Evolutionary conservation across 1,284 basidiomycete species (phyloP).

Genomic region (Apiotrichum akiyoshidainum): DNA sequence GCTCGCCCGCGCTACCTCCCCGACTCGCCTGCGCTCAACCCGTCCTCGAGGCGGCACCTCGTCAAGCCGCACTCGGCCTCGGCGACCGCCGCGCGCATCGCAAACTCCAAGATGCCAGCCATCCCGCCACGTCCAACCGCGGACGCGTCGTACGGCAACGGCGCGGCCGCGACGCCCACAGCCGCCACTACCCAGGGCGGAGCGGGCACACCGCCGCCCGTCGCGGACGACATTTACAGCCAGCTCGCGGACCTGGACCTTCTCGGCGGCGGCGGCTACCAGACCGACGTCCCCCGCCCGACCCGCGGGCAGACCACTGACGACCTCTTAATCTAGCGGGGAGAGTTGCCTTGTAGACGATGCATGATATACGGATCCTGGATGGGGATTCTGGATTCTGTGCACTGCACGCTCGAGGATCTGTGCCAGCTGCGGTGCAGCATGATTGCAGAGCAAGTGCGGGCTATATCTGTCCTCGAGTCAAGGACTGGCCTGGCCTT

Average conservation of each 20-base stretch:
- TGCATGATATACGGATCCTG: slow-evolving; percentile 1
- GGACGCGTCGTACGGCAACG: slow-evolving; percentile 5
- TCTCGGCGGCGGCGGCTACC: slow-evolving; percentile 36
- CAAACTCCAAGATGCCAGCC: slow-evolving; percentile 10
- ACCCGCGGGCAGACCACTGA: slow-evolving; percentile 29
- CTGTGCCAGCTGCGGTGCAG: neutral
- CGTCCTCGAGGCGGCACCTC: slow-evolving; percentile 49
- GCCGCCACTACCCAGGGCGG: slow-evolving; percentile 5
- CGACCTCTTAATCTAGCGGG: slow-evolving; percentile 37
- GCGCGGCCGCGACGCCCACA: slow-evolving; percentile 1
- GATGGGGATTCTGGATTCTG: too few relatives aligned
- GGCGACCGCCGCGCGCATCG: slow-evolving; percentile 8
- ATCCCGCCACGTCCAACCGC: slow-evolving; percentile 18
- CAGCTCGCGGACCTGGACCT: slow-evolving; percentile 48
- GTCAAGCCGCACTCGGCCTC: slow-evolving; percentile 21
- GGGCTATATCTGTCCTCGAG: neutral
- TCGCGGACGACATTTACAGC: slow-evolving; percentile 44
- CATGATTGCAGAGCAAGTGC: neutral
- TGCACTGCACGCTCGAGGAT: too few relatives aligned
- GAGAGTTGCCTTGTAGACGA: neutral
- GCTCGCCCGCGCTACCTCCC: slow-evolving; percentile 47
- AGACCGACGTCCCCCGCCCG: slow-evolving; percentile 46
- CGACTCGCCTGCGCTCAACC: slow-evolving; percentile 49
- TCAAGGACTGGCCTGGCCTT: neutral
- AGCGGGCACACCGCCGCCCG: neutral